These are phyloP conservation scores for Oxalis stricta DNA, from an alignment of 441 rosid species.

Conservation along the genomic window DNA sequence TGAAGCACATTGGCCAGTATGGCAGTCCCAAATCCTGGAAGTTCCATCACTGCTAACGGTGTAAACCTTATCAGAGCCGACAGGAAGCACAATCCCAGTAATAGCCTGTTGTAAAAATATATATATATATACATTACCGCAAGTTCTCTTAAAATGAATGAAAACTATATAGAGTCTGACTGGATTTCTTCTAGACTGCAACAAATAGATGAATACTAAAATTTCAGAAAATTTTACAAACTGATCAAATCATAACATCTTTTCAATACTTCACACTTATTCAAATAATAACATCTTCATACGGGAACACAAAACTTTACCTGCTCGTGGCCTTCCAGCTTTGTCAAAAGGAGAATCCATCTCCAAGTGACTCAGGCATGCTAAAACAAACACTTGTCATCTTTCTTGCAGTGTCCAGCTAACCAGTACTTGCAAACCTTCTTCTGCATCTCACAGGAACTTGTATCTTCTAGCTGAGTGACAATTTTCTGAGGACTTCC, in stretches of 20 bases:
- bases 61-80: constrained; percentile 28
- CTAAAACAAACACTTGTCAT: constrained; percentile 28
- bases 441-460: constrained; percentile 5
- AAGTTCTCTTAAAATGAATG: neutral
- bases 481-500: neutral
- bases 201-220: too few relatives aligned
- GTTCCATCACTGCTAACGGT: constrained; percentile 31
- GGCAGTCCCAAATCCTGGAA: constrained; percentile 28
- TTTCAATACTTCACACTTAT: neutral
- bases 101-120: constrained; percentile 11
- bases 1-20: constrained; percentile 23
- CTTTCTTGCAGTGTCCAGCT: constrained; percentile 34
- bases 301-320: constrained; percentile 11
- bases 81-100: constrained; percentile 26
- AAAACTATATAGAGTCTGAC: neutral
- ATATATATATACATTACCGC: neutral
- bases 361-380: constrained; percentile 38
- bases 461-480: neutral
- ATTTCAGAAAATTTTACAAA: too few relatives aligned
- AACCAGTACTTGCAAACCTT: constrained; percentile 27
- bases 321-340: constrained; percentile 40
- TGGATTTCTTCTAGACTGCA: too few relatives aligned
- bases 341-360: constrained; percentile 27
- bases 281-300: neutral
- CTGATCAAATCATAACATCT: neutral